Conservation (phyloP, 2,329 filamentous ascomycete species). For the Cordyceps cateniannulata region DNA sequence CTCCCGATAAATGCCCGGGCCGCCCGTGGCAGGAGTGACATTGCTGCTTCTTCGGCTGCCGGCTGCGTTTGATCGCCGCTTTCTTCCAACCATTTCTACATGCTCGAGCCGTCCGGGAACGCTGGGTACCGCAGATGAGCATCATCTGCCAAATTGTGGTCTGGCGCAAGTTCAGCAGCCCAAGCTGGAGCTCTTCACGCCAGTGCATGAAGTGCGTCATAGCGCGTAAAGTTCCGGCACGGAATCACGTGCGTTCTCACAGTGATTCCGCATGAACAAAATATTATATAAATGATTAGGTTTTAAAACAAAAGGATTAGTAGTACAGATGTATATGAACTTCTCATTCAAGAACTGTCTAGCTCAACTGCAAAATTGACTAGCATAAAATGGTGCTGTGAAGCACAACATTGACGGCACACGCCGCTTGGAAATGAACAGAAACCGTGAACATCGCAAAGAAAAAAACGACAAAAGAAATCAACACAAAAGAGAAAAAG, state of each 20-base stretch:
- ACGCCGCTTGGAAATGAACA: background rate
- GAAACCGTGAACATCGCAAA: background rate
- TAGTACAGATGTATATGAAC: constrained; percentile 13
- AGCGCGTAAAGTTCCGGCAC: constrained; percentile 7
- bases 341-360: background rate
- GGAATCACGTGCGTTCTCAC: constrained; percentile 15
- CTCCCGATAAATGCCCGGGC: constrained; percentile 38
- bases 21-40: constrained; percentile 14
- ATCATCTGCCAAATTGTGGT: background rate
- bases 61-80: constrained; percentile 20
- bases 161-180: background rate
- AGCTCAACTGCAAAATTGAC: constrained; percentile 13
- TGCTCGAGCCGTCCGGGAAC: background rate
- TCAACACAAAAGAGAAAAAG: background rate
- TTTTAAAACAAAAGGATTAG: background rate
- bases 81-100: constrained; percentile 27
- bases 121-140: constrained; percentile 1
- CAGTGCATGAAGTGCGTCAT: constrained; percentile 22
- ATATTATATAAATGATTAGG: no score
- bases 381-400: background rate
- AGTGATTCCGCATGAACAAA: background rate
- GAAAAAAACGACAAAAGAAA: background rate
- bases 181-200: constrained; percentile 11
- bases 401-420: background rate
- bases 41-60: constrained; percentile 13